Evolutionary conservation across 352 stramenopile genomes (phyloP).

Genomic region (Phytophthora lateralis): DNA sequence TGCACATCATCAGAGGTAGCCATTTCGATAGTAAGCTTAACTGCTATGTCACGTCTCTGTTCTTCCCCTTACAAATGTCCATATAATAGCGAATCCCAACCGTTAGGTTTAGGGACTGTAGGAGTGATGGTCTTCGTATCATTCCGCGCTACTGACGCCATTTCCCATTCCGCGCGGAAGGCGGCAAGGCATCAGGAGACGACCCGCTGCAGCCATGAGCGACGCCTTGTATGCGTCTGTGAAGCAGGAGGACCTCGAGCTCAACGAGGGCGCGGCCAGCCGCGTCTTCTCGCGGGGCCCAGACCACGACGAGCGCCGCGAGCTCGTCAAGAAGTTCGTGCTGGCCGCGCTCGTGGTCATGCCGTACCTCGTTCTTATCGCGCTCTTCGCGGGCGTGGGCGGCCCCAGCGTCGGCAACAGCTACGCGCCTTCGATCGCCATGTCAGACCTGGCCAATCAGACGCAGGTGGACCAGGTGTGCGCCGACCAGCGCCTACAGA

Average conservation of each 20-base stretch:
- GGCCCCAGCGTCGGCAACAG: slow-evolving; percentile 5
- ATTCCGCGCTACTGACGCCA: neutral
- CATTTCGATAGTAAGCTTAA: neutral
- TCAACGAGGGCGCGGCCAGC: slow-evolving; percentile 38
- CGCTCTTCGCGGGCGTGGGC: slow-evolving; percentile 49
- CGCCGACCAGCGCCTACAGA: slow-evolving; percentile 61
- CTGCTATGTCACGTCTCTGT: neutral
- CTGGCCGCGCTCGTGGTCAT: slow-evolving; percentile 53
- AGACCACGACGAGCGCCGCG: slow-evolving; percentile 47
- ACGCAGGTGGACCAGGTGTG: slow-evolving; percentile 51
- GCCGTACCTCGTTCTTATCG: slow-evolving; percentile 69
- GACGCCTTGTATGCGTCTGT: slow-evolving; percentile 72
- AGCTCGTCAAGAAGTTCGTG: slow-evolving; percentile 61
- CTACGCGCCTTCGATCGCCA: neutral
- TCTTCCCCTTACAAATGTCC: neutral
- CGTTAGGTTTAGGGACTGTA: neutral
- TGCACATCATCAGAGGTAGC: neutral
- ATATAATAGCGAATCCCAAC: neutral
- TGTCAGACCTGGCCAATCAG: slow-evolving; percentile 31
- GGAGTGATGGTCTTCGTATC: slow-evolving; percentile 5
- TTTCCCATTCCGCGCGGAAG: slow-evolving; percentile 5
- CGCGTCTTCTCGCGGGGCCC: slow-evolving; percentile 62
- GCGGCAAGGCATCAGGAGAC: neutral
- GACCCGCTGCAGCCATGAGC: slow-evolving; percentile 21
- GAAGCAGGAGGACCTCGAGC: slow-evolving; percentile 71